Evolutionary conservation across 2,329 filamentous ascomycete species (phyloP).

Genomic region (Nemania sp.): DNA sequence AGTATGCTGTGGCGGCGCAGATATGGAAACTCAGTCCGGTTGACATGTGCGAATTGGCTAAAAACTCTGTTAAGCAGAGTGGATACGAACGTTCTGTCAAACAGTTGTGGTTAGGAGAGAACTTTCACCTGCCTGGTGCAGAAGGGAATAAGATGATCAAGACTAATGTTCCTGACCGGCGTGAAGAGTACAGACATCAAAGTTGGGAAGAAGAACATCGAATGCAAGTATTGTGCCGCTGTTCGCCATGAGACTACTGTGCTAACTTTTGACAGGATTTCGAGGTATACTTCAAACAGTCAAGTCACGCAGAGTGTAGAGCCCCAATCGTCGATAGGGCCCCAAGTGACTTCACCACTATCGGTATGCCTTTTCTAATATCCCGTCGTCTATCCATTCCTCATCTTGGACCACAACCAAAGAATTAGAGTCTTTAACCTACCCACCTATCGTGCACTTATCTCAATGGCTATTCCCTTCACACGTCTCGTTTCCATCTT

Average conservation of each 20-base stretch:
- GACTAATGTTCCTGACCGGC: conserved; percentile 92
- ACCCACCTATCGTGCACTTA: background rate
- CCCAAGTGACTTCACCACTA: conserved; percentile 33
- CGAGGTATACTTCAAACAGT: conserved; percentile 33
- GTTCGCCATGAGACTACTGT: background rate
- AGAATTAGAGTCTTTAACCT: background rate
- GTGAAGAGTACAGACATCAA: conserved; percentile 86
- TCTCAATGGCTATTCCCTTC: no score
- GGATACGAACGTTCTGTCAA: conserved; percentile 91
- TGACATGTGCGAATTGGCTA: conserved; percentile 97
- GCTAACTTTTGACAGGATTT: conserved; percentile 31
- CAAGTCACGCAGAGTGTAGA: conserved; percentile 34
- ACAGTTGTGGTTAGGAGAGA: conserved; percentile 83
- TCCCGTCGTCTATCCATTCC: background rate
- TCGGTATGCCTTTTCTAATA: conserved; percentile 10
- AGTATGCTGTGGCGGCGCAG: conserved; percentile 96
- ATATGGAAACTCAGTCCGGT: conserved; percentile 97
- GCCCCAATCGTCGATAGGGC: conserved; percentile 24
- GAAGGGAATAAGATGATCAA: conserved; percentile 91
- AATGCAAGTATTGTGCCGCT: conserved; percentile 63
- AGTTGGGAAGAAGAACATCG: conserved; percentile 81
- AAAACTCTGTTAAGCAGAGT: conserved; percentile 92
- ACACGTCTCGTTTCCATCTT: no score
- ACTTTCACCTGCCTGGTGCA: conserved; percentile 77
- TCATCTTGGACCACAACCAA: background rate